These are phyloP conservation scores for Mycena leptocephala DNA, from an alignment of 768 basidiomycete genomes.

Conservation along the genomic window DNA sequence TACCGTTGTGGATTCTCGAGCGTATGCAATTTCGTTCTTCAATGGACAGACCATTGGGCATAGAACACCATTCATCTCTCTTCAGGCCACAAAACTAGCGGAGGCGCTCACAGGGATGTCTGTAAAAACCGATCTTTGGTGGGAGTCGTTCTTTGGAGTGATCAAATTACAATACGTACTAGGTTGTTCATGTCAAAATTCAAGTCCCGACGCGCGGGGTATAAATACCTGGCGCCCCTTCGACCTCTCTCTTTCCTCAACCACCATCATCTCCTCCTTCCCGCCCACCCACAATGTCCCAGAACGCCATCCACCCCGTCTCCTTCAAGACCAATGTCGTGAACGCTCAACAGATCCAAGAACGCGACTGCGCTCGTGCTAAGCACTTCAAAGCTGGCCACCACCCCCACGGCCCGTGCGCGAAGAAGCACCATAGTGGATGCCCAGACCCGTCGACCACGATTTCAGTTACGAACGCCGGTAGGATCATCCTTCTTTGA, in stretches of 20 bases:
- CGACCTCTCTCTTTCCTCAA: constrained; percentile 1
- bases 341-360: constrained; percentile 2
- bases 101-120: background rate
- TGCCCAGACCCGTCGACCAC: background rate
- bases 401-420: constrained; percentile 25
- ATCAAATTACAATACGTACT: constrained; percentile 3
- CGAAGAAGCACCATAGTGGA: background rate
- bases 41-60: too few relatives aligned
- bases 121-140: background rate
- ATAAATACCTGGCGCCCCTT: constrained; percentile 18
- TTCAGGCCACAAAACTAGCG: background rate
- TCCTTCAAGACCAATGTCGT: constrained; percentile 27
- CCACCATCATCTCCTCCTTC: constrained; percentile 17
- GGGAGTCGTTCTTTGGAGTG: background rate
- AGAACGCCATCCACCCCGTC: constrained; percentile 24
- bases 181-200: constrained; percentile 20
- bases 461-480: constrained; percentile 11
- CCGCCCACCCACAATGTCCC: constrained; percentile 10
- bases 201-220: constrained; percentile 15
- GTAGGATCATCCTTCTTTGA: constrained; percentile 1
- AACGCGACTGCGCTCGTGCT: constrained; percentile 28
- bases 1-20: background rate
- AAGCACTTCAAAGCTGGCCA: constrained; percentile 27
- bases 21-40: too few relatives aligned
- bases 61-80: background rate